Conservation (phyloP, 2,329 filamentous ascomycete species). For the Colletotrichum limetticola region DNA sequence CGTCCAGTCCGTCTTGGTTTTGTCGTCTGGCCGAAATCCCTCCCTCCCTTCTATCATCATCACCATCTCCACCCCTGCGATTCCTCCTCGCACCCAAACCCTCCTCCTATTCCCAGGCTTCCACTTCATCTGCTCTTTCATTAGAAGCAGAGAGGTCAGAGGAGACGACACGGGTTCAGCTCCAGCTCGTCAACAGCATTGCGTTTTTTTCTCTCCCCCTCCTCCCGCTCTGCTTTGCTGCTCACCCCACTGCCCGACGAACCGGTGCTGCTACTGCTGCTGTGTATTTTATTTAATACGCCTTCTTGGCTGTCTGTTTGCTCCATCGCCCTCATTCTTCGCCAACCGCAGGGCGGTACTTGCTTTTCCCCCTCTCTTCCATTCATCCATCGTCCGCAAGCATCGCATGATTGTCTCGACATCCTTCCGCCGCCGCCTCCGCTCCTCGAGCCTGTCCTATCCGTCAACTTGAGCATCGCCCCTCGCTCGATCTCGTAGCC, state of each 20-base stretch:
- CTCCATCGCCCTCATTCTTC: constrained; percentile 33
- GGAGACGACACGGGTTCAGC: constrained; percentile 30
- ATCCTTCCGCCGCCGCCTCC: constrained; percentile 28
- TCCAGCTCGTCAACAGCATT: constrained; percentile 20
- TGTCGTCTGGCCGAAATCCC: constrained; percentile 32
- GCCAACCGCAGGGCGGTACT: constrained; percentile 34
- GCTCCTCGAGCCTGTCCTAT: constrained; percentile 29
- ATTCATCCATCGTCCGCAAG: constrained; percentile 19
- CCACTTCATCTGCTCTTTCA: constrained; percentile 37
- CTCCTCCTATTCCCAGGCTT: constrained; percentile 31
- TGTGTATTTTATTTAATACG: constrained; percentile 35
- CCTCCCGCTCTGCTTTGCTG: constrained; percentile 15
- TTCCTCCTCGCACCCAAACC: constrained; percentile 31
- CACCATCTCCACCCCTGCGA: constrained; percentile 35
- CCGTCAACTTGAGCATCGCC: constrained; percentile 28
- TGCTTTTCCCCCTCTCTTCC: constrained; percentile 30
- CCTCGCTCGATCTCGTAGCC: neutral
- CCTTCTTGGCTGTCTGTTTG: constrained; percentile 25
- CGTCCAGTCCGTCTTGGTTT: constrained; percentile 9
- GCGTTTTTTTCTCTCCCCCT: constrained; percentile 5
- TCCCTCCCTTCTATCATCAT: constrained; percentile 35
- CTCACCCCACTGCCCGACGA: constrained; percentile 16
- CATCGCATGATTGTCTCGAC: constrained; percentile 34
- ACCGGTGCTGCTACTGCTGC: constrained; percentile 16
- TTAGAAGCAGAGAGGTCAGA: constrained; percentile 36